Percentiles rank a stretch among this genome's conserved stretches.
phyloP scores from a whole-genome alignment of 1,284 basidiomycete genomes.

The Fomes fomentarius region DNA sequence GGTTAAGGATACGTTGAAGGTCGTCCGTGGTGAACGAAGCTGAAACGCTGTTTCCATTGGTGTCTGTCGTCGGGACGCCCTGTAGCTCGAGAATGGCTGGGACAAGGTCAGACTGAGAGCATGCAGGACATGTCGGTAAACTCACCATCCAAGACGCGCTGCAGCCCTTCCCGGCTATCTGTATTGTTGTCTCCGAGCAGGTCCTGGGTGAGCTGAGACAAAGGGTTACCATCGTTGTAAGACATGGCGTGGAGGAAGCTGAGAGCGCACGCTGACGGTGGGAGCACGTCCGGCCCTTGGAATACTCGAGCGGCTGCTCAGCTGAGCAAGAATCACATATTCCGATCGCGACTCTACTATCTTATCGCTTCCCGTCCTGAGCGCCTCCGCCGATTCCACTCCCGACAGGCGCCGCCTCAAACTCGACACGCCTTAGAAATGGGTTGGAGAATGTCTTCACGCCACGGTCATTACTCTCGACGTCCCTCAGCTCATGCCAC shows the following conservation, averaged over 20 bases:
- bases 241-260: slow-evolving; percentile 1
- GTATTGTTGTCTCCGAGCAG: slow-evolving; percentile 11
- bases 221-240: slow-evolving; percentile 24
- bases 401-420: slow-evolving; percentile 7
- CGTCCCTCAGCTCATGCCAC: slow-evolving; percentile 14
- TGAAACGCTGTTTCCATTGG: slow-evolving; percentile 11
- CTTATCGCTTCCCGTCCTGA: slow-evolving; percentile 13
- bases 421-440: not conserved
- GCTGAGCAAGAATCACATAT: slow-evolving; percentile 17
- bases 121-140: not conserved
- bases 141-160: slow-evolving; percentile 20
- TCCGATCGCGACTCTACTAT: slow-evolving; percentile 3
- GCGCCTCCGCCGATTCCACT: not conserved
- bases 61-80: slow-evolving; percentile 4
- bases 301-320: not conserved
- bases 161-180: slow-evolving; percentile 13
- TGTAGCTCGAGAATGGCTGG: slow-evolving; percentile 16
- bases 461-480: not conserved
- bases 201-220: slow-evolving; percentile 14
- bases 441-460: not conserved
- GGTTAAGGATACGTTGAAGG: slow-evolving; percentile 14
- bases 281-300: not conserved
- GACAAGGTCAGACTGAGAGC: not conserved
- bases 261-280: slow-evolving; percentile 10
- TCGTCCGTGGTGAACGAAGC: slow-evolving; percentile 13